Conservation (phyloP, 352 stramenopile genomes). For the Stramenopiles sp. region DNA sequence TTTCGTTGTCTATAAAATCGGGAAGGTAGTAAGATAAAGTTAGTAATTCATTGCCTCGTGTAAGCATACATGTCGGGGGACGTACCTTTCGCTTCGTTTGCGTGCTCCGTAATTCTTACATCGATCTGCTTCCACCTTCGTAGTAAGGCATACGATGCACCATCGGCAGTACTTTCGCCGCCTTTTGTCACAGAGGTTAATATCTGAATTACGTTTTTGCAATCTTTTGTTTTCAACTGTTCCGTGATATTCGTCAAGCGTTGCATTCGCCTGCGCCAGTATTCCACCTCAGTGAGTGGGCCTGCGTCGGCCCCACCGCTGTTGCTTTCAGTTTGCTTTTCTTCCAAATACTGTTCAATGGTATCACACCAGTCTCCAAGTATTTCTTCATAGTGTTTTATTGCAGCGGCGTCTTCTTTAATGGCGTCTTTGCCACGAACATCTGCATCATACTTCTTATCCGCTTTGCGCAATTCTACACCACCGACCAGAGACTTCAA, state of each 20-base stretch:
- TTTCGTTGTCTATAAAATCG: constrained; percentile 99
- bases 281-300: constrained; percentile 86
- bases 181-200: constrained; percentile 63
- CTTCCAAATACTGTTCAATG: constrained; percentile 77
- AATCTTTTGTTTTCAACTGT: constrained; percentile 88
- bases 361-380: constrained; percentile 89
- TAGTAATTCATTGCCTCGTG: no score
- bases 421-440: constrained; percentile 20
- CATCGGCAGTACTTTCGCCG: constrained; percentile 73
- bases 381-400: constrained; percentile 81
- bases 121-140: constrained; percentile 94
- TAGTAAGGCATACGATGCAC: constrained; percentile 59
- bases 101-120: constrained; percentile 87
- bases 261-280: constrained; percentile 87
- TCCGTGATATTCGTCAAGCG: constrained; percentile 94
- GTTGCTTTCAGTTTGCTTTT: constrained; percentile 39
- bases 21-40: no score
- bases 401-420: constrained; percentile 57
- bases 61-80: no score
- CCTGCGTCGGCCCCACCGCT: constrained; percentile 56
- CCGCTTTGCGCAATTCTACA: constrained; percentile 56
- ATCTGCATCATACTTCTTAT: constrained; percentile 47
- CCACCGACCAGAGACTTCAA: constrained; percentile 62
- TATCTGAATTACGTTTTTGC: constrained; percentile 46
- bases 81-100: constrained; percentile 95